phyloP scores from a whole-genome alignment of 345 rosid species.

The Salix suchowensis region DNA sequence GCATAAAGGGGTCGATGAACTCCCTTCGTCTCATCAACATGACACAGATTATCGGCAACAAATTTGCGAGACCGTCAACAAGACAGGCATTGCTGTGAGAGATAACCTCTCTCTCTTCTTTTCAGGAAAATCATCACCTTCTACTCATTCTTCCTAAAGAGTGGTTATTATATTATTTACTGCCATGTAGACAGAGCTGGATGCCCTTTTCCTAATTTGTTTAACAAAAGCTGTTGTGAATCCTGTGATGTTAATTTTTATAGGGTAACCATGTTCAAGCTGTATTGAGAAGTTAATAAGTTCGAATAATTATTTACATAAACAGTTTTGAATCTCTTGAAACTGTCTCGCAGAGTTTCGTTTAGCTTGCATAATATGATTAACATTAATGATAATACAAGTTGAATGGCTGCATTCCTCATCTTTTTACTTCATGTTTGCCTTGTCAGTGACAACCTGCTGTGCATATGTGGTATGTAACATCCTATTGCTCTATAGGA shows the following conservation, averaged over 20 bases:
- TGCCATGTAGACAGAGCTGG: background rate
- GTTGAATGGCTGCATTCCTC: background rate
- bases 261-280: background rate
- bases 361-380: background rate
- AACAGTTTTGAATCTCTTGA: background rate
- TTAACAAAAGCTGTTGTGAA: background rate
- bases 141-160: background rate
- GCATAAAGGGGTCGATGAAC: constrained; percentile 43
- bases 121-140: constrained; percentile 36
- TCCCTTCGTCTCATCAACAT: constrained; percentile 41
- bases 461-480: too few species aligned
- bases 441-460: too few species aligned
- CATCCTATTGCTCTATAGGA: too few species aligned
- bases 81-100: constrained; percentile 40
- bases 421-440: too few species aligned
- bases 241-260: background rate
- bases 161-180: background rate
- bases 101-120: constrained; percentile 43
- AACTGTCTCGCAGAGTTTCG: background rate
- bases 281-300: background rate
- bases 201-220: background rate
- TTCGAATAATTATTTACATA: background rate
- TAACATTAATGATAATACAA: background rate
- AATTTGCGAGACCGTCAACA: constrained; percentile 37
- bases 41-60: constrained; percentile 49